These are phyloP conservation scores for Mortierella sp. DNA, from an alignment of 371 early-diverging fungal species.

Conservation along the genomic window DNA sequence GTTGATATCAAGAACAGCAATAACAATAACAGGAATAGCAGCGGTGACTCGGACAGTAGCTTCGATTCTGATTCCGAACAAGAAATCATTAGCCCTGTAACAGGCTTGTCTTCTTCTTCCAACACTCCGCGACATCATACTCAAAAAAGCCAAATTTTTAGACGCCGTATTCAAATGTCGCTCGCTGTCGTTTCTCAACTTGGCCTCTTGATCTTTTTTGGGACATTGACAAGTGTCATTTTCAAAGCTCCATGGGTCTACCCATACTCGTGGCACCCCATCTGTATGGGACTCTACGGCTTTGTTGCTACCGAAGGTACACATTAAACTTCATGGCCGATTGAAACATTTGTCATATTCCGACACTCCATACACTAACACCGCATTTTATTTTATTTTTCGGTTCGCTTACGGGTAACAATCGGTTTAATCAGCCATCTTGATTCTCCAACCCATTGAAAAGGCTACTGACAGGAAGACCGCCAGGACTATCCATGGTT, in stretches of 20 bases:
- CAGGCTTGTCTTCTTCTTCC: conserved; percentile 8
- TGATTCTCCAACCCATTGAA: conserved; percentile 42
- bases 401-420: not conserved
- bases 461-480: conserved; percentile 18
- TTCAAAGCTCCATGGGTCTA: conserved; percentile 52
- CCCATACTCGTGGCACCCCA: conserved; percentile 57
- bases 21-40: not conserved
- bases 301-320: conserved; percentile 53
- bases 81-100: not conserved
- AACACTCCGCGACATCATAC: not conserved
- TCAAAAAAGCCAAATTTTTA: not conserved
- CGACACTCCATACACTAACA: not conserved
- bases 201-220: conserved; percentile 42
- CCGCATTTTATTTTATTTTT: not conserved
- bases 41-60: too few species aligned
- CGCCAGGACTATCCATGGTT: conserved; percentile 29
- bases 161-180: conserved; percentile 21
- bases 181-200: conserved; percentile 31
- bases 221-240: conserved; percentile 22
- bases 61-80: conserved; percentile 15
- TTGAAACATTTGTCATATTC: not conserved
- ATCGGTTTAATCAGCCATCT: conserved; percentile 18
- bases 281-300: conserved; percentile 54
- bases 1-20: conserved; percentile 4
- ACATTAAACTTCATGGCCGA: not conserved